Evolutionary conservation across 768 basidiomycete genomes (phyloP).

Genomic region (Podaxis sp.): DNA sequence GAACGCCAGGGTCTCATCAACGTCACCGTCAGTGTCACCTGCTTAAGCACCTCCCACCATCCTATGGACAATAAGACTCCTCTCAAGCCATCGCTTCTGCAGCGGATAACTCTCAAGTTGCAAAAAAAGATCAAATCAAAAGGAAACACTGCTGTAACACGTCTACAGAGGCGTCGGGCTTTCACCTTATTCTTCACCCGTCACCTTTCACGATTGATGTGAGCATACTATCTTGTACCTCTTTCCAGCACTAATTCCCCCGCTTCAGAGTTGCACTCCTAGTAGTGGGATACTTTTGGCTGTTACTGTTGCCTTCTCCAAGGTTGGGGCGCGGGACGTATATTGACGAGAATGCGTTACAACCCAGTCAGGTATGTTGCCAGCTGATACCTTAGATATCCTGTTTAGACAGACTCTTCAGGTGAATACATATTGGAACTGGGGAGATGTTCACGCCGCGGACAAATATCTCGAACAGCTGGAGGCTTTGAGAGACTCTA

Average conservation of each 20-base stretch:
- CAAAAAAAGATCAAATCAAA: constrained; percentile 22
- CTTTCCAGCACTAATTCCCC: constrained; percentile 9
- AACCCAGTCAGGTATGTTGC: constrained; percentile 76
- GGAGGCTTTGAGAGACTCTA: constrained; percentile 58
- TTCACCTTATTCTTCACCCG: constrained; percentile 34
- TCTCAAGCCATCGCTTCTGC: neutral
- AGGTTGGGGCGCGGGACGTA: constrained; percentile 68
- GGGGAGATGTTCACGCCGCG: constrained; percentile 86
- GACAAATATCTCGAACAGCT: constrained; percentile 78
- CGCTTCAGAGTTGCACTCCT: constrained; percentile 54
- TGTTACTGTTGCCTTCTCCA: constrained; percentile 71
- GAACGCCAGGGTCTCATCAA: neutral
- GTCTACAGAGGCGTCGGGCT: constrained; percentile 47
- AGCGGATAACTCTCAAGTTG: constrained; percentile 20
- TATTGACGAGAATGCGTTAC: constrained; percentile 94
- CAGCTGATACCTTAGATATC: neutral
- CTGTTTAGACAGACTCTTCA: constrained; percentile 27
- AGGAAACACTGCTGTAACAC: constrained; percentile 33
- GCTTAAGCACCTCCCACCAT: constrained; percentile 1
- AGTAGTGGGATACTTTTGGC: constrained; percentile 75
- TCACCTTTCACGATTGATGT: constrained; percentile 36
- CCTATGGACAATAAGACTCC: constrained; percentile 7
- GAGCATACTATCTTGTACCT: constrained; percentile 14
- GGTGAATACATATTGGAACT: constrained; percentile 92
- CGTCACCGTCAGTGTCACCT: constrained; percentile 6